phyloP scores from a whole-genome alignment of 2,329 filamentous ascomycete species.

The Clathrospora elynae region DNA sequence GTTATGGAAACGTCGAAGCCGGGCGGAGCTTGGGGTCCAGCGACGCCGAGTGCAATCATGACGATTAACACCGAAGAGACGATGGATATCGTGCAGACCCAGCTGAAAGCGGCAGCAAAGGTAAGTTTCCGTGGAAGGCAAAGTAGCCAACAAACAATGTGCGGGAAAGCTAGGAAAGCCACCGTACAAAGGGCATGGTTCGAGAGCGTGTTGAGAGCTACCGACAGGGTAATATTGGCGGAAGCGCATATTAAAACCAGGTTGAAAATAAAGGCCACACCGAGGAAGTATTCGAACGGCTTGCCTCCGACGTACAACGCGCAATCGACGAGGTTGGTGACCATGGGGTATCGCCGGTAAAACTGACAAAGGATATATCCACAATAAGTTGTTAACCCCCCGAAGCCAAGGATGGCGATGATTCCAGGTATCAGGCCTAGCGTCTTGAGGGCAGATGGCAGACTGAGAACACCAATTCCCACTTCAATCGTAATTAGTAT shows the following conservation, averaged over 20 bases:
- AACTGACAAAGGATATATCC: slow-evolving; percentile 37
- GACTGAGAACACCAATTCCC: slow-evolving; percentile 36
- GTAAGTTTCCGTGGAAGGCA: slow-evolving; percentile 67
- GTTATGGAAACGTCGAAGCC: slow-evolving; percentile 31
- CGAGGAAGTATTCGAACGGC: slow-evolving; percentile 34
- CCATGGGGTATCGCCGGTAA: slow-evolving; percentile 34
- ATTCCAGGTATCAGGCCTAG: slow-evolving; percentile 40
- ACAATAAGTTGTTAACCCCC: slow-evolving; percentile 33
- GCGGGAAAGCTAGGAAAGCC: slow-evolving; percentile 65
- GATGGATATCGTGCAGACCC: slow-evolving; percentile 63
- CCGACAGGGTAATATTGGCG: slow-evolving; percentile 48
- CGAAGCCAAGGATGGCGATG: slow-evolving; percentile 38
- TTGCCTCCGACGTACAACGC: slow-evolving; percentile 35
- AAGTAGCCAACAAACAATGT: slow-evolving; percentile 64
- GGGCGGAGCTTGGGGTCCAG: slow-evolving; percentile 46
- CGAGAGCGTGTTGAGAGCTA: slow-evolving; percentile 69
- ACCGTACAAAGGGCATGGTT: slow-evolving; percentile 67
- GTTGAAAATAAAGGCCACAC: slow-evolving; percentile 33
- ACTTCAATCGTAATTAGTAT: slow-evolving; percentile 41
- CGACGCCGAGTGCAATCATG: slow-evolving; percentile 68
- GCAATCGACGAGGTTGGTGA: slow-evolving; percentile 39
- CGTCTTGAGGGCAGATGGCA: slow-evolving; percentile 36
- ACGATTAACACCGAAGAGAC: slow-evolving; percentile 67
- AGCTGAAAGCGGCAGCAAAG: slow-evolving; percentile 64
- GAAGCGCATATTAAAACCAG: slow-evolving; percentile 37